A percentile compares a stretch with the other conserved stretches of the same genome.
These are phyloP conservation scores for Cucurbita argyrosperma DNA, from an alignment of 306 rosid genomes.

Conservation along the genomic window DNA sequence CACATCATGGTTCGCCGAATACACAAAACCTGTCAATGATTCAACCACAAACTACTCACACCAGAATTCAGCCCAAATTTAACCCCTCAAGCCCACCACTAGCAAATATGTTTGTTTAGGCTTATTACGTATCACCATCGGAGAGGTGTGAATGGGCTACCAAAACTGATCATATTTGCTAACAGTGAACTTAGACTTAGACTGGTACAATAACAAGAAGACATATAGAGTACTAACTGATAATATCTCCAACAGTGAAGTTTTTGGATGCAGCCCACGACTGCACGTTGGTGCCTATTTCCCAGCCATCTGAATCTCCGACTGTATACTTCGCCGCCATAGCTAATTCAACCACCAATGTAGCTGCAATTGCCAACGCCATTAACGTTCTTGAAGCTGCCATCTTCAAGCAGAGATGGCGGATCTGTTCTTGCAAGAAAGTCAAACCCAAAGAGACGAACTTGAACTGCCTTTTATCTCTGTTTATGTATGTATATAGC, in stretches of 20 bases:
- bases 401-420: neutral
- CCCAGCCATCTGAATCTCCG: neutral
- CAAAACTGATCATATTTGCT: no score
- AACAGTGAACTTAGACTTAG: no score
- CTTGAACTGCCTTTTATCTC: neutral
- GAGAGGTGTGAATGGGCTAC: no score
- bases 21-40: slow-evolving; percentile 47
- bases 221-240: neutral
- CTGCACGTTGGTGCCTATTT: neutral
- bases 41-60: neutral
- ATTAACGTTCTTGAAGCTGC: neutral
- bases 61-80: neutral
- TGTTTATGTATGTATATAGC: neutral
- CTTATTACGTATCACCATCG: no score
- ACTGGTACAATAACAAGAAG: neutral
- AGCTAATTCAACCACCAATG: neutral
- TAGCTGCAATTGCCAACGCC: neutral
- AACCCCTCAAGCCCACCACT: no score
- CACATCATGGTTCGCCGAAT: slow-evolving; percentile 52
- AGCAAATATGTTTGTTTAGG: no score
- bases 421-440: neutral
- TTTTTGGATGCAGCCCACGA: neutral
- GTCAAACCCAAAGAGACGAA: neutral
- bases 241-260: neutral
- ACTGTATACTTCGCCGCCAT: neutral